These are phyloP conservation scores for Saitozyma sp. DNA, from an alignment of 768 basidiomycete genomes.

Conservation along the genomic window DNA sequence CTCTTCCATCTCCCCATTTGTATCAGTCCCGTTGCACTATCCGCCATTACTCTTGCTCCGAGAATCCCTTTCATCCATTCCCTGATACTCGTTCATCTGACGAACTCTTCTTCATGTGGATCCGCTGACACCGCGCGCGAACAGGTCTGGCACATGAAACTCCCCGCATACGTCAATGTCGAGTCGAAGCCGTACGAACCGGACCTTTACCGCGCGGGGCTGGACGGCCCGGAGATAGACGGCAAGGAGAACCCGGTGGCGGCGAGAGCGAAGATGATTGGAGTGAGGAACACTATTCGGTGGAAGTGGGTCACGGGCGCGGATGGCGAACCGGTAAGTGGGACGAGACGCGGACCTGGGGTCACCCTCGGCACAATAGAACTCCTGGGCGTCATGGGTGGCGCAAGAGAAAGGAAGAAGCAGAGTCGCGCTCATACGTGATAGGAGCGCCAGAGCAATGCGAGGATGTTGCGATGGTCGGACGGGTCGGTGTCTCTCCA, in stretches of 20 bases:
- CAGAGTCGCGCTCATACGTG: neutral
- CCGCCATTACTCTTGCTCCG: too few relatives aligned
- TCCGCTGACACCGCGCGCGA: neutral
- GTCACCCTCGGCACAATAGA: neutral
- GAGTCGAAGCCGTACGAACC: constrained; percentile 73
- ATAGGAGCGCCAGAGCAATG: constrained; percentile 83
- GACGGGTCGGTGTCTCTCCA: constrained; percentile 88
- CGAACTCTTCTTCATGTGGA: neutral
- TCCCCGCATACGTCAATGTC: constrained; percentile 90
- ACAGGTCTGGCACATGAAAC: constrained; percentile 85
- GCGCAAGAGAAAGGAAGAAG: neutral
- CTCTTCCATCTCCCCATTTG: too few relatives aligned
- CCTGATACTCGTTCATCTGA: neutral
- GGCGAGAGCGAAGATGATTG: constrained; percentile 71
- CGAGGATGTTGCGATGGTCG: constrained; percentile 90
- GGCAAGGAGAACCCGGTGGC: constrained; percentile 54
- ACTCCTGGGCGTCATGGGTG: neutral
- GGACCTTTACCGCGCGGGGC: constrained; percentile 70
- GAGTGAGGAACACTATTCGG: constrained; percentile 89
- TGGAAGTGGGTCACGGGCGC: constrained; percentile 91
- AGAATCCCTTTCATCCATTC: neutral
- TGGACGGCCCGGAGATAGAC: constrained; percentile 74
- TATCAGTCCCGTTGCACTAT: too few relatives aligned
- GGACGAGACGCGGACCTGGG: neutral
- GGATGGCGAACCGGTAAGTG: constrained; percentile 71